phyloP scores from a whole-genome alignment of 2,329 filamentous ascomycete genomes.

The Diplodia scrobiculata region DNA sequence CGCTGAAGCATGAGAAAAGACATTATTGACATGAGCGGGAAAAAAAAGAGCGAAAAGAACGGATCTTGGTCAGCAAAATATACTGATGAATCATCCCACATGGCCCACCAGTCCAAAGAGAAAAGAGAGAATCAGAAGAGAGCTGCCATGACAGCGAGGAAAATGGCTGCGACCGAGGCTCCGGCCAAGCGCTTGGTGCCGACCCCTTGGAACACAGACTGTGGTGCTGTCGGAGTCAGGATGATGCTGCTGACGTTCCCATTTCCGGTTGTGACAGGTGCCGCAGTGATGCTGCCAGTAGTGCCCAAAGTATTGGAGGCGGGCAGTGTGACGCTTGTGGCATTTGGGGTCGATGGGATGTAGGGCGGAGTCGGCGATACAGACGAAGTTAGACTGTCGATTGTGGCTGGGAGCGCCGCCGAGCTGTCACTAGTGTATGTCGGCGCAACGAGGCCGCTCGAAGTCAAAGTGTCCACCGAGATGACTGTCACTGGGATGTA shows the following conservation, averaged over 20 bases:
- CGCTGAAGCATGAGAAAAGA: conserved; percentile 14
- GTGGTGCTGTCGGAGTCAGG: not conserved
- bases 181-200: not conserved
- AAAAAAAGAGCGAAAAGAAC: not conserved
- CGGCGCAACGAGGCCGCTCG: not conserved
- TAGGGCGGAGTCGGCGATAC: not conserved
- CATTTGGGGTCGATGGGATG: not conserved
- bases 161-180: not conserved
- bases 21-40: conserved; percentile 9
- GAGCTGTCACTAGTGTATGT: not conserved
- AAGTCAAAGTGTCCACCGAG: not conserved
- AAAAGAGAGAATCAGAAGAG: conserved; percentile 1
- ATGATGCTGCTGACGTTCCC: conserved; percentile 23
- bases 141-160: conserved; percentile 7
- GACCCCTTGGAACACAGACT: conserved; percentile 7
- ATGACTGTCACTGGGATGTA: not conserved
- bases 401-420: not conserved
- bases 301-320: not conserved
- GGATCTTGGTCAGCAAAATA: not conserved
- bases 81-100: conserved; percentile 9
- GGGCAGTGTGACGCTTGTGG: not conserved
- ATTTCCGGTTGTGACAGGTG: conserved; percentile 1
- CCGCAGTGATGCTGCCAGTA: not conserved
- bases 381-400: not conserved
- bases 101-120: not conserved